These are phyloP conservation scores for Pleurozium schreberi DNA, from an alignment of 225 moss, liverwort and hornwort genomes.

Conservation along the genomic window DNA sequence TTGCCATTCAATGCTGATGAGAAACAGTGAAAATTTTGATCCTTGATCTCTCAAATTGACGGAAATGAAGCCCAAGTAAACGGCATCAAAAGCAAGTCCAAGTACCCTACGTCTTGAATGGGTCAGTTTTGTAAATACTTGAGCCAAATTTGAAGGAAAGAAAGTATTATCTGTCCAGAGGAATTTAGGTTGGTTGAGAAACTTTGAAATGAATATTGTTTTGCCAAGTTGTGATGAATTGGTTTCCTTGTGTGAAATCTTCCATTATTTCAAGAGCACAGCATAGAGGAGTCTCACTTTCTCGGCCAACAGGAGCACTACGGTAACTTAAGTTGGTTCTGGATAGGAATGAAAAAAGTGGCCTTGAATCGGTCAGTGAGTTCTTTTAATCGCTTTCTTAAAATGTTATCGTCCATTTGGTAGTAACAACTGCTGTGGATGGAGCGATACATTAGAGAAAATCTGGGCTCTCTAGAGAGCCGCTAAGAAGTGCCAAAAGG, in stretches of 20 bases:
- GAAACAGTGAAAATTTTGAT: not conserved
- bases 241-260: not conserved
- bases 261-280: slow-evolving; percentile 1
- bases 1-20: not conserved
- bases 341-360: not conserved
- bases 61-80: not conserved
- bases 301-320: slow-evolving; percentile 28
- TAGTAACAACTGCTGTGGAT: too few species aligned
- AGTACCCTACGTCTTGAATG: not conserved
- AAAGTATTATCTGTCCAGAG: too few species aligned
- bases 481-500: too few species aligned
- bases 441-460: too few species aligned
- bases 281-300: slow-evolving; percentile 23
- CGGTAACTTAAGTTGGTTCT: slow-evolving; percentile 30
- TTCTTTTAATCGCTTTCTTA: too few species aligned
- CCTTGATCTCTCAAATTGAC: not conserved
- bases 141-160: not conserved
- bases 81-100: not conserved
- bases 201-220: not conserved
- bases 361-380: not conserved
- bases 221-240: not conserved
- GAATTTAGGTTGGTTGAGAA: not conserved
- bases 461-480: too few species aligned
- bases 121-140: not conserved
- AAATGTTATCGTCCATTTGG: too few species aligned